These are phyloP conservation scores for Vigna trinervia DNA, from an alignment of 306 rosid genomes.

Conservation along the genomic window DNA sequence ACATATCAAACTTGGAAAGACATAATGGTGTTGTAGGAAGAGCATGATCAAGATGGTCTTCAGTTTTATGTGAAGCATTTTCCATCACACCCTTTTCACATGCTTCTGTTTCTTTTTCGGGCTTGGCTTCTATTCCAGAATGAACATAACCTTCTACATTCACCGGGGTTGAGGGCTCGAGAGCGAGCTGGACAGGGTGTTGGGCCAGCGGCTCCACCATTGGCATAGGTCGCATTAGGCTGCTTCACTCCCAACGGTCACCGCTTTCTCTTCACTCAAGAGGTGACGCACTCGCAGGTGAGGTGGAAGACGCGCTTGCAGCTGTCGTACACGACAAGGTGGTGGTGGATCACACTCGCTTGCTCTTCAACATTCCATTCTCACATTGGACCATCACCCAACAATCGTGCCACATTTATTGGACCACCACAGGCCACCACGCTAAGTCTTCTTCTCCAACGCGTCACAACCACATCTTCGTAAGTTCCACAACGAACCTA, in stretches of 20 bases:
- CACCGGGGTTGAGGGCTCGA: slow-evolving; percentile 26
- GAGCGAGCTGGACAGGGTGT: slow-evolving; percentile 49
- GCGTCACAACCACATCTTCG: no score
- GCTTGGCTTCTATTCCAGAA: slow-evolving; percentile 59
- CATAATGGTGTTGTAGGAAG: slow-evolving; percentile 68
- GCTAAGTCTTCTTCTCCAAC: no score
- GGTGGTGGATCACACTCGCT: no score
- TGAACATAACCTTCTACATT: slow-evolving; percentile 55
- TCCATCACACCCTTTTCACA: slow-evolving; percentile 56
- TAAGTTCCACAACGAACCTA: no score
- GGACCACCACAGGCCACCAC: no score
- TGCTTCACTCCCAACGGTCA: no score
- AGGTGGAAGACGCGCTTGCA: no score
- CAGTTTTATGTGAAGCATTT: slow-evolving; percentile 52
- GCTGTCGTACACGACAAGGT: no score
- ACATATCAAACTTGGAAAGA: slow-evolving; percentile 62
- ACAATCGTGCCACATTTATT: no score
- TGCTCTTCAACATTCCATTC: slow-evolving; percentile 58
- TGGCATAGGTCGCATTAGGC: slow-evolving; percentile 42
- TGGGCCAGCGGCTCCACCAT: slow-evolving; percentile 49
- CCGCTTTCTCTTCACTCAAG: no score
- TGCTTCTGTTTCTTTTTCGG: slow-evolving; percentile 76
- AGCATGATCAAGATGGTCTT: slow-evolving; percentile 61
- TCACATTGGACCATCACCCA: no score
- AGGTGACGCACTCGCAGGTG: no score